These are phyloP conservation scores for Amaranthus palmeri DNA, from an alignment of 148 eudicot genomes.

Conservation along the genomic window DNA sequence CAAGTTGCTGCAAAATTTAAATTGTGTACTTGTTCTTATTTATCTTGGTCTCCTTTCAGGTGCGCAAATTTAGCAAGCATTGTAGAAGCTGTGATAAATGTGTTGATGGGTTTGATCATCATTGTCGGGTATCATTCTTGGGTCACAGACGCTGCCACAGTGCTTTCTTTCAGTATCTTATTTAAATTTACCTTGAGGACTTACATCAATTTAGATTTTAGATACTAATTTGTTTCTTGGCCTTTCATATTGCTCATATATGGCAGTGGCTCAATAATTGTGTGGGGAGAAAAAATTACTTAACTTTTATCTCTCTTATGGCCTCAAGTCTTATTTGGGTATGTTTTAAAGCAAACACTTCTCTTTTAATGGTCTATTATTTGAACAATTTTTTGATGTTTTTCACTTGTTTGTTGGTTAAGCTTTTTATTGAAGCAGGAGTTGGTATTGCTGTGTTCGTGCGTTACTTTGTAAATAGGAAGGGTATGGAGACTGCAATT, in stretches of 20 bases:
- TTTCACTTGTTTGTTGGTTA: conserved; percentile 30
- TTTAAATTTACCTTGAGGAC: neutral
- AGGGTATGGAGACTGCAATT: conserved; percentile 71
- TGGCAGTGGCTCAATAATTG: conserved; percentile 99
- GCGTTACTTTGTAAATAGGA: conserved; percentile 77
- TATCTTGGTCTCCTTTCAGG: conserved; percentile 43
- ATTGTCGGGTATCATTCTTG: conserved; percentile 71
- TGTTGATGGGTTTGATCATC: conserved; percentile 99
- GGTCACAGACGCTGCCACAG: neutral
- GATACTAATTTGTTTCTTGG: conserved; percentile 13
- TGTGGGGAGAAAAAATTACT: conserved; percentile 84
- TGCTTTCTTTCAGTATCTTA: conserved; percentile 12
- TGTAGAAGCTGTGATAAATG: conserved; percentile 99
- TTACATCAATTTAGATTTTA: conserved; percentile 1
- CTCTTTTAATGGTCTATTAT: conserved; percentile 6
- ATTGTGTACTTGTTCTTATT: conserved; percentile 3
- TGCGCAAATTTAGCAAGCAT: conserved; percentile 94
- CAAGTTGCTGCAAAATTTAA: conserved; percentile 2
- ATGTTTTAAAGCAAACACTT: conserved; percentile 31
- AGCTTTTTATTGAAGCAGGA: conserved; percentile 85
- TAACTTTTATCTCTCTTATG: conserved; percentile 86
- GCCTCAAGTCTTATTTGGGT: conserved; percentile 85
- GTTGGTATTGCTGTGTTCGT: conserved; percentile 85
- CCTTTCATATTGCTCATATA: conserved; percentile 10
- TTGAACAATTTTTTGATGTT: conserved; percentile 18